Conservation (phyloP, 108 stramenopile genomes). For the Skeletonema marinoi region DNA sequence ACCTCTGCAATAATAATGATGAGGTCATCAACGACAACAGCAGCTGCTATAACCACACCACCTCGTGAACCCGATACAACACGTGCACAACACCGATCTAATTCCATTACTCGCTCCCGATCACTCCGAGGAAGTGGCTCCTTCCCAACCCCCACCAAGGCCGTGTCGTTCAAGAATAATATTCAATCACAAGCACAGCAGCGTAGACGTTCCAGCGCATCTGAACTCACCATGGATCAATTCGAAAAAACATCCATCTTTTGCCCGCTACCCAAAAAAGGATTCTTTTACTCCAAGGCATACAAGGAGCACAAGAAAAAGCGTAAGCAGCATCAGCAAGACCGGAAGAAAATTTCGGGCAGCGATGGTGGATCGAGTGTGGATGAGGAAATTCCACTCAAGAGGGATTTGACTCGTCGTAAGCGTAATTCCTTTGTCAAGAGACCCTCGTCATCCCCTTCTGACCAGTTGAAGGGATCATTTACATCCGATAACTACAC, state of each 20-base stretch:
- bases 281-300: constrained; percentile 18
- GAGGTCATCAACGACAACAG: no score
- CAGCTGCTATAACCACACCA: not conserved
- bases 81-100: no score
- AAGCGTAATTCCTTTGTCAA: constrained; percentile 12
- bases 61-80: not conserved
- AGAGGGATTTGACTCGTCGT: constrained; percentile 6
- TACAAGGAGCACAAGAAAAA: constrained; percentile 18
- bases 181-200: not conserved
- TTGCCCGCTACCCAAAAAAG: constrained; percentile 10
- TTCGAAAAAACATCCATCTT: not conserved
- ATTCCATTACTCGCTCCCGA: not conserved
- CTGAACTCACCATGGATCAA: not conserved
- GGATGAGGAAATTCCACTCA: constrained; percentile 5
- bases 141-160: no score
- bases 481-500: no score
- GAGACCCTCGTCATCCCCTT: not conserved
- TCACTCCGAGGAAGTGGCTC: not conserved
- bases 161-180: no score
- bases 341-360: not conserved
- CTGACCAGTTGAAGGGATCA: not conserved
- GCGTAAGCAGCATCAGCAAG: not conserved
- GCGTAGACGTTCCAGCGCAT: not conserved
- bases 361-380: not conserved
- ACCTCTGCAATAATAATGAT: no score